phyloP scores from a whole-genome alignment of 768 basidiomycete genomes.

The Russula ochroleuca region DNA sequence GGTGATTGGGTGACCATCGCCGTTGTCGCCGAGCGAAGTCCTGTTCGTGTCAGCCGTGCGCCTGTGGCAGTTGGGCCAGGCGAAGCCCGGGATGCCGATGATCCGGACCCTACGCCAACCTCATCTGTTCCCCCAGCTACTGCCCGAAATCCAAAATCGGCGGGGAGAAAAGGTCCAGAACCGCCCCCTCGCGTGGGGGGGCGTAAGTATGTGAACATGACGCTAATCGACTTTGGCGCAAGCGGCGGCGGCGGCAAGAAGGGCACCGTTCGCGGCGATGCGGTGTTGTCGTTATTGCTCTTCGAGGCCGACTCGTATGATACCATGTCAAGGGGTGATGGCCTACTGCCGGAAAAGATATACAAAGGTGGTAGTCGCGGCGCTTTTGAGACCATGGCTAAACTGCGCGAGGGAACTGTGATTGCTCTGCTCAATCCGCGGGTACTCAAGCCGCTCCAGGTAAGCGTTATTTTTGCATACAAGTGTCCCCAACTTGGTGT shows the following conservation, averaged over 20 bases:
- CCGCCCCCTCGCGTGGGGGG: slow-evolving; percentile 44
- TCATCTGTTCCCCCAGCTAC: not conserved
- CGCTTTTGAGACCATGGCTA: slow-evolving; percentile 84
- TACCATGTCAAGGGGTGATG: slow-evolving; percentile 48
- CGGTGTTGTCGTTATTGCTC: slow-evolving; percentile 73
- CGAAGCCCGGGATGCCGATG: slow-evolving; percentile 40
- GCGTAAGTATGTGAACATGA: slow-evolving; percentile 83
- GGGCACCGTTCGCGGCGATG: slow-evolving; percentile 70
- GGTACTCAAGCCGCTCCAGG: slow-evolving; percentile 83
- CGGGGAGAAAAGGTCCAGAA: slow-evolving; percentile 19
- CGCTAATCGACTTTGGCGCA: slow-evolving; percentile 76
- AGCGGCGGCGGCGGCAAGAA: slow-evolving; percentile 57
- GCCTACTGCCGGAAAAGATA: slow-evolving; percentile 50
- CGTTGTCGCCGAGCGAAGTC: slow-evolving; percentile 88
- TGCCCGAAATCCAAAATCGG: slow-evolving; percentile 17
- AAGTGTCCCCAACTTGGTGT: not conserved
- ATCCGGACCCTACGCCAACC: slow-evolving; percentile 11
- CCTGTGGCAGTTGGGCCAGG: slow-evolving; percentile 50
- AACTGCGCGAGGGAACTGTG: slow-evolving; percentile 84
- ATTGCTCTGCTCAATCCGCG: slow-evolving; percentile 85
- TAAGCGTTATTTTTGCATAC: slow-evolving; percentile 31
- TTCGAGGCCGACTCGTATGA: slow-evolving; percentile 84
- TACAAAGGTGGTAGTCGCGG: slow-evolving; percentile 90
- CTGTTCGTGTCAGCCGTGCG: slow-evolving; percentile 65
- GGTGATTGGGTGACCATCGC: slow-evolving; percentile 97